Evolutionary conservation across 2,329 filamentous ascomycete genomes (phyloP).

Genomic region (Ophiostoma tasmaniense): DNA sequence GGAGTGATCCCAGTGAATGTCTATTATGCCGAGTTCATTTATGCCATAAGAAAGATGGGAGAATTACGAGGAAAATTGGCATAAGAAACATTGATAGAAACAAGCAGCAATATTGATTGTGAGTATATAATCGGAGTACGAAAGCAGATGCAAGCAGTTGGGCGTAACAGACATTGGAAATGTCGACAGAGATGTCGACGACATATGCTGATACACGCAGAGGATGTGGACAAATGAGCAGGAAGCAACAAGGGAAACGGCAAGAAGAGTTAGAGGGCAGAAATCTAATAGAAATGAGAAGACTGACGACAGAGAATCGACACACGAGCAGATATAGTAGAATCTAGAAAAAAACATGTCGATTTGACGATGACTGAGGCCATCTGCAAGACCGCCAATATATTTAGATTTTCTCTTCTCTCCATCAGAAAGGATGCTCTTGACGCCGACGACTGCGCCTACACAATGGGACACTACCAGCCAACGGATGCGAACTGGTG

Average conservation of each 20-base stretch:
- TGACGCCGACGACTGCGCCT: not conserved
- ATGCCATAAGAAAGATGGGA: not conserved
- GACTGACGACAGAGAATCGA: not conserved
- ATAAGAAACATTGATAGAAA: not conserved
- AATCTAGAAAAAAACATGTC: not conserved
- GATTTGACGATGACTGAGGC: not conserved
- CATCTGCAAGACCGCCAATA: not conserved
- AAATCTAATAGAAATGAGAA: not conserved
- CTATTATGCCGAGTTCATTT: not conserved
- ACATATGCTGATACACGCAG: not conserved
- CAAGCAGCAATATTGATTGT: not conserved
- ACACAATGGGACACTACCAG: not conserved
- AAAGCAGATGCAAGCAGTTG: not conserved
- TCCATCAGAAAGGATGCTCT: not conserved
- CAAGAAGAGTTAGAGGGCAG: not conserved
- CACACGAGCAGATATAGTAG: not conserved
- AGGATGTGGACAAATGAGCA: not conserved
- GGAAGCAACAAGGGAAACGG: not conserved
- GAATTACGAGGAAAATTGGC: not conserved
- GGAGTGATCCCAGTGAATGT: not conserved
- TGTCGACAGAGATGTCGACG: not conserved
- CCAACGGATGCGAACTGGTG: slow-evolving; percentile 2
- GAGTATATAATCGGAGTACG: not conserved
- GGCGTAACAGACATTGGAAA: no score
- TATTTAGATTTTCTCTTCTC: not conserved